Evolutionary conservation across 176 grass and related monocot species (phyloP).

Genomic region (Bolboschoenus planiculmis): DNA sequence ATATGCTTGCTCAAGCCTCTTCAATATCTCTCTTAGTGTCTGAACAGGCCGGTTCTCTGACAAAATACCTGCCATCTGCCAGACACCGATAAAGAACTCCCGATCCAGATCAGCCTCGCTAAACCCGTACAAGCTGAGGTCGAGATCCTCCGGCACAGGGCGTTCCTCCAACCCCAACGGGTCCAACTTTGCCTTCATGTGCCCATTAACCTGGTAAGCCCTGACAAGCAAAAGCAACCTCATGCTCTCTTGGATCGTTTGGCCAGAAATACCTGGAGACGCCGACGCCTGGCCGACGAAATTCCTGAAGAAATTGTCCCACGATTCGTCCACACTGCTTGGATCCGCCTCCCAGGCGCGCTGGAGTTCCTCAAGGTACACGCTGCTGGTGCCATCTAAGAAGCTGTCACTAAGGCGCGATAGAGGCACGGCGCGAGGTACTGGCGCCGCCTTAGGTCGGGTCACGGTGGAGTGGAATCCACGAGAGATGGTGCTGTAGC

Average conservation of each 20-base stretch:
- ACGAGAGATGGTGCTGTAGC: background rate
- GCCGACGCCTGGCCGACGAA: conserved; percentile 47
- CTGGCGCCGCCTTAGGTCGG: conserved; percentile 31
- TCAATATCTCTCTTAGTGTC: conserved; percentile 74
- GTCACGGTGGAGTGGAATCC: conserved; percentile 38
- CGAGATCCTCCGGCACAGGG: conserved; percentile 48
- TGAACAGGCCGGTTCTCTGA: conserved; percentile 83
- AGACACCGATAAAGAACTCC: conserved; percentile 92
- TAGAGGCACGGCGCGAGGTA: conserved; percentile 55
- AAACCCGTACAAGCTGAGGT: conserved; percentile 58
- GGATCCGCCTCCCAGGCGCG: conserved; percentile 67
- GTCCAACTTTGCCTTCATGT: conserved; percentile 80
- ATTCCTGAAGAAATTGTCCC: conserved; percentile 91
- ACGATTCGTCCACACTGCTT: conserved; percentile 59
- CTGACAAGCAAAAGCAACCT: conserved; percentile 62
- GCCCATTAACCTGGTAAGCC: conserved; percentile 89
- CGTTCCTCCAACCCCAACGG: conserved; percentile 60
- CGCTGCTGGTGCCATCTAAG: conserved; percentile 72
- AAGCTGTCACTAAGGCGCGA: conserved; percentile 64
- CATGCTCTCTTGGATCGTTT: conserved; percentile 92
- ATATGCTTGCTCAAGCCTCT: conserved; percentile 81
- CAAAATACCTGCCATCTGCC: conserved; percentile 79
- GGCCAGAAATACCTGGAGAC: conserved; percentile 45
- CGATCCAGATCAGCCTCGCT: conserved; percentile 70
- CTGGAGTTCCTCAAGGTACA: conserved; percentile 83